These are phyloP conservation scores for Toxicodendron radicans DNA, from an alignment of 345 rosid genomes.

Conservation along the genomic window DNA sequence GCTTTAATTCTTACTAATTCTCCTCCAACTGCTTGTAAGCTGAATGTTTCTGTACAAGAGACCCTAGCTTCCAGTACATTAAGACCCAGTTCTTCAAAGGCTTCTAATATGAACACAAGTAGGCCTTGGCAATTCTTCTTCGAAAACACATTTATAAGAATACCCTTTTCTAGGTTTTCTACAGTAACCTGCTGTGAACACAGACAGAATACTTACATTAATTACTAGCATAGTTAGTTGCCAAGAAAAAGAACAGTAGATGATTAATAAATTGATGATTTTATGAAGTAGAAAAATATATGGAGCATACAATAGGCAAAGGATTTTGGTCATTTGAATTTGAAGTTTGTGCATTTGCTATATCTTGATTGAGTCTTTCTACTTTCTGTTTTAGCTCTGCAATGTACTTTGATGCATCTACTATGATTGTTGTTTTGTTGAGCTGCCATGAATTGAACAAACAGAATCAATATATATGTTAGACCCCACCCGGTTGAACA, in stretches of 20 bases:
- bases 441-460: conserved; percentile 40
- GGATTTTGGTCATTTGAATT: conserved; percentile 33
- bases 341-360: conserved; percentile 41
- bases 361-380: conserved; percentile 56
- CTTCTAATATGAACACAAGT: conserved; percentile 77
- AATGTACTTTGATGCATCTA: conserved; percentile 86
- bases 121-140: conserved; percentile 70
- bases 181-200: conserved; percentile 62
- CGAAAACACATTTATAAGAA: conserved; percentile 58
- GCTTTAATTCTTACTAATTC: conserved; percentile 43
- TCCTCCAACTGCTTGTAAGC: conserved; percentile 70
- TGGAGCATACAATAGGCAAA: conserved; percentile 40
- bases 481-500: not conserved
- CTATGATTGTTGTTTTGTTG: conserved; percentile 59
- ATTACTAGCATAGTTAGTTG: not conserved
- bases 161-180: conserved; percentile 81
- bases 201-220: not conserved
- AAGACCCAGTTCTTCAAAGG: conserved; percentile 80
- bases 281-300: not conserved
- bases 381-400: conserved; percentile 74
- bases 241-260: conserved; percentile 1
- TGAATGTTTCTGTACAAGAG: conserved; percentile 78
- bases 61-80: conserved; percentile 88
- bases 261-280: not conserved
- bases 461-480: conserved; percentile 8